Evolutionary conservation across 768 basidiomycete genomes (phyloP).

Genomic region (Xerocomus brunneocitrinus): DNA sequence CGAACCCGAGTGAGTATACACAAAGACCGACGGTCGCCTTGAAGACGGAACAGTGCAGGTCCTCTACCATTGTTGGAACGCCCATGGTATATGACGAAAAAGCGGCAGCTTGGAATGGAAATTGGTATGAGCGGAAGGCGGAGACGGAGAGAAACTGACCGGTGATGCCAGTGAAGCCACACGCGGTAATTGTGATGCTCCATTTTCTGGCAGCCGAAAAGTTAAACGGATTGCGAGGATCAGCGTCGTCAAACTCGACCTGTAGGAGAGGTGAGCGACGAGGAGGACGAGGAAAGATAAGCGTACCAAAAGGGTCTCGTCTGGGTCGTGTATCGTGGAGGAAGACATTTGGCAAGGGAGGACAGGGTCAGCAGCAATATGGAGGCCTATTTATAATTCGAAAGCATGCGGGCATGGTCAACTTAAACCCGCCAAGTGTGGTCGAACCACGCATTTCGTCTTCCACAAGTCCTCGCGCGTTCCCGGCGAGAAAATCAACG

Average conservation of each 20-base stretch:
- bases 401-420: constrained; percentile 6
- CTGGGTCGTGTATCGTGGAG: constrained; percentile 10
- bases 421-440: constrained; percentile 2
- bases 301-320: constrained; percentile 13
- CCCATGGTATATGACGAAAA: constrained; percentile 54
- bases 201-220: constrained; percentile 40
- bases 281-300: background rate
- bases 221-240: constrained; percentile 38
- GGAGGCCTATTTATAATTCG: constrained; percentile 11
- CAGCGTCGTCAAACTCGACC: constrained; percentile 39
- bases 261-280: constrained; percentile 12
- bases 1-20: constrained; percentile 59
- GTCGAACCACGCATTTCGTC: background rate
- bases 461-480: background rate
- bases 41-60: constrained; percentile 41
- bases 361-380: background rate
- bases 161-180: constrained; percentile 30
- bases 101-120: constrained; percentile 38
- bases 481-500: background rate
- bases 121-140: background rate
- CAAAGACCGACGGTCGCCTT: constrained; percentile 47
- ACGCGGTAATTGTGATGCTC: constrained; percentile 34
- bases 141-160: constrained; percentile 18
- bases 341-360: constrained; percentile 9
- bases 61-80: constrained; percentile 48